A percentile compares a stretch with the other conserved stretches of the same genome.
phyloP scores from a whole-genome alignment of 257 asterid genomes.

The Galeopsis tetrahit region DNA sequence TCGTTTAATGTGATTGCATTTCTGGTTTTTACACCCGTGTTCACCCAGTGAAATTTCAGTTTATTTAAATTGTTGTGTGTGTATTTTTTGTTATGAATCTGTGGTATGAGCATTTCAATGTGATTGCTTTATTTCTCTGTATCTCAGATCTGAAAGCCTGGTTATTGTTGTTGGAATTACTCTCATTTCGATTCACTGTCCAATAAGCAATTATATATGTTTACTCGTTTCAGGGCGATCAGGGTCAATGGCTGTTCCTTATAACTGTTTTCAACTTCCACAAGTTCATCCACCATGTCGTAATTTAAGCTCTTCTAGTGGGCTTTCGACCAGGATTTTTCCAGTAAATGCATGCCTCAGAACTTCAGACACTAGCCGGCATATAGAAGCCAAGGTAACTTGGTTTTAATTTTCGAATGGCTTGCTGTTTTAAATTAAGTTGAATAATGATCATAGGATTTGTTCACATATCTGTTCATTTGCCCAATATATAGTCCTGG shows the following conservation, averaged over 20 bases:
- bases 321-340: slow-evolving; percentile 29
- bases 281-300: slow-evolving; percentile 36
- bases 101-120: background rate
- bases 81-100: background rate
- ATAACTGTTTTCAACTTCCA: slow-evolving; percentile 44
- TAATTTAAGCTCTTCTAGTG: slow-evolving; percentile 24
- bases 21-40: background rate
- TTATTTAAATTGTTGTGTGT: background rate
- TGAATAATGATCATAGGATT: background rate
- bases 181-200: background rate
- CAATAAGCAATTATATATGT: slow-evolving; percentile 3
- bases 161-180: background rate
- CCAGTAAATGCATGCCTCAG: slow-evolving; percentile 45
- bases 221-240: slow-evolving; percentile 26
- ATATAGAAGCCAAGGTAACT: slow-evolving; percentile 54
- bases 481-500: background rate
- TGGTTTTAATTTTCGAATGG: background rate
- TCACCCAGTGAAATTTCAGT: background rate
- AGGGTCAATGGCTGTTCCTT: slow-evolving; percentile 52
- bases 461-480: background rate
- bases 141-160: background rate
- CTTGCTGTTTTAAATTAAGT: background rate
- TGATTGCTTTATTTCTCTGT: background rate
- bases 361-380: slow-evolving; percentile 36
- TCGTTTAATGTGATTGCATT: background rate